Conservation (phyloP, 495 filamentous ascomycete genomes). For the Bathelium albidoporum region DNA sequence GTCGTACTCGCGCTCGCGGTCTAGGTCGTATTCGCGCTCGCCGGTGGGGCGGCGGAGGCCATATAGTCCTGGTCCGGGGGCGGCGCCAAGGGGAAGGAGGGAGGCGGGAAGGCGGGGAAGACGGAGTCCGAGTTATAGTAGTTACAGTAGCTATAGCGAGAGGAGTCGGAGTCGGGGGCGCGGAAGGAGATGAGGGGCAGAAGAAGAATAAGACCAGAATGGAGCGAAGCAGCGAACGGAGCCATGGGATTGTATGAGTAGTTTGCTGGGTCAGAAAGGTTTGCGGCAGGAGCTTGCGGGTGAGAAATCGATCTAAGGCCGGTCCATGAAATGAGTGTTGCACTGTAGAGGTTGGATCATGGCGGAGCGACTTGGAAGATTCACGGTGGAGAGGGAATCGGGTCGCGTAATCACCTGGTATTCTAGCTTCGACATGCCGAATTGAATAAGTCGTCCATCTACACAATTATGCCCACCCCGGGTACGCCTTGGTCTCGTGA, state of each 20-base stretch:
- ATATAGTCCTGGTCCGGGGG: constrained; percentile 20
- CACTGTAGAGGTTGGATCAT: neutral
- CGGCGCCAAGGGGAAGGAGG: constrained; percentile 31
- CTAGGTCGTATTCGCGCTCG: constrained; percentile 39
- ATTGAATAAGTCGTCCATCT: neutral
- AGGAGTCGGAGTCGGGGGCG: constrained; percentile 28
- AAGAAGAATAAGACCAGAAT: neutral
- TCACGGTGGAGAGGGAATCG: neutral
- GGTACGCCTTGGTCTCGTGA: constrained; percentile 33
- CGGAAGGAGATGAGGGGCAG: constrained; percentile 15
- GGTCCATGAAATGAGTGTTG: too few relatives aligned
- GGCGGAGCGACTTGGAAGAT: neutral
- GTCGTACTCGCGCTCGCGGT: constrained; percentile 31
- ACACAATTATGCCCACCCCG: neutral
- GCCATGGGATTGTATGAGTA: too few relatives aligned
- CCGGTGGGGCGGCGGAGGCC: constrained; percentile 40
- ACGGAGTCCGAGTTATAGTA: constrained; percentile 52
- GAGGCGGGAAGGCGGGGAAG: constrained; percentile 32
- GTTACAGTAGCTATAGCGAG: constrained; percentile 46
- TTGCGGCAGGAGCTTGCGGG: too few relatives aligned
- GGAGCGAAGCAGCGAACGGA: neutral
- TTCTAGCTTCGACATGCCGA: neutral
- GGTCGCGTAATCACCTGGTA: neutral
- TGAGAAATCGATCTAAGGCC: too few relatives aligned
- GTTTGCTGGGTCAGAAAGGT: too few relatives aligned